These are phyloP conservation scores for Globisporangium irregulare DNA, from an alignment of 352 stramenopile genomes.

Conservation along the genomic window DNA sequence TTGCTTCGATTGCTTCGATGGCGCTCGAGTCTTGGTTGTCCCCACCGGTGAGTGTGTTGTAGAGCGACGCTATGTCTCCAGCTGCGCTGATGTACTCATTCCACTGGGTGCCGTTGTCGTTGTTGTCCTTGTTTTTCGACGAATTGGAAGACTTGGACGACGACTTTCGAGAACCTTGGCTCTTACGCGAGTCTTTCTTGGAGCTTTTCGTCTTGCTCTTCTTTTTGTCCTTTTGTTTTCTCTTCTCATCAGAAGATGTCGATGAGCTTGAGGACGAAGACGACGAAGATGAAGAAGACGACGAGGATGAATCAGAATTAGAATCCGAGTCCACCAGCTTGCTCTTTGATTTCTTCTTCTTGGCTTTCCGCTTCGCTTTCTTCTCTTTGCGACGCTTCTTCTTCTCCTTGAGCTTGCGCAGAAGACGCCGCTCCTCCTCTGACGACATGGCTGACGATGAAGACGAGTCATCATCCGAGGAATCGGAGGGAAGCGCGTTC, in stretches of 20 bases:
- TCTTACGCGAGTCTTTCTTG: constrained; percentile 7
- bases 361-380: constrained; percentile 13
- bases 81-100: constrained; percentile 11
- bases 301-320: constrained; percentile 6
- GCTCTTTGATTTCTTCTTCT: constrained; percentile 18
- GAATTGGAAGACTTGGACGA: not conserved
- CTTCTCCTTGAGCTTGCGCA: constrained; percentile 24
- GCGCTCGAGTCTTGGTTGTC: not conserved
- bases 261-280: constrained; percentile 12
- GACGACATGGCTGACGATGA: constrained; percentile 16
- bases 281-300: constrained; percentile 12
- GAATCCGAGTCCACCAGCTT: constrained; percentile 15
- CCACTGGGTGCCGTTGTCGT: constrained; percentile 3
- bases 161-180: constrained; percentile 2
- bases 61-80: constrained; percentile 13
- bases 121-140: not conserved
- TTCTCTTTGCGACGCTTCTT: constrained; percentile 24
- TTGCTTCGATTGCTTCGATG: not conserved
- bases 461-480: constrained; percentile 12
- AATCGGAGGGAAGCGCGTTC: constrained; percentile 38
- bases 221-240: constrained; percentile 30
- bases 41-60: constrained; percentile 5
- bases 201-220: constrained; percentile 12
- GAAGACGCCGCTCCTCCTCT: constrained; percentile 15
- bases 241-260: constrained; percentile 24